These are phyloP conservation scores for Alternaria brassicae DNA, from an alignment of 2,329 filamentous ascomycete species.

Conservation along the genomic window DNA sequence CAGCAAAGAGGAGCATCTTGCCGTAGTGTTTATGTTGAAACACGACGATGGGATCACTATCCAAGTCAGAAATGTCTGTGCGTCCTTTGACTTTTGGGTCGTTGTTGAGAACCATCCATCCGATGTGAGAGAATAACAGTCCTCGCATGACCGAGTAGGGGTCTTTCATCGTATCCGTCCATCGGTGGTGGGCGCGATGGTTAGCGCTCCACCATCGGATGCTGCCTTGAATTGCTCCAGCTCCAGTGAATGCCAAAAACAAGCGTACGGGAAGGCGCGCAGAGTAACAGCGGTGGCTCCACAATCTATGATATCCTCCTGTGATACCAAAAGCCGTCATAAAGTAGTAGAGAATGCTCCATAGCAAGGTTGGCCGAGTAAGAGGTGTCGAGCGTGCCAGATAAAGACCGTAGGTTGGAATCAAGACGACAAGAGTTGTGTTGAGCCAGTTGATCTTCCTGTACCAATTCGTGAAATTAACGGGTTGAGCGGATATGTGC, in stretches of 20 bases:
- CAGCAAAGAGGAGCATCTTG: slow-evolving; percentile 53
- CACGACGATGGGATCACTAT: slow-evolving; percentile 57
- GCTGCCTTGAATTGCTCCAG: slow-evolving; percentile 57
- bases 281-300: slow-evolving; percentile 61
- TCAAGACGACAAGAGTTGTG: slow-evolving; percentile 75
- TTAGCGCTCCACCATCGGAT: slow-evolving; percentile 58
- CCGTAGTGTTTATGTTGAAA: slow-evolving; percentile 58
- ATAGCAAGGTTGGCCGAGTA: slow-evolving; percentile 72
- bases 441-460: slow-evolving; percentile 95
- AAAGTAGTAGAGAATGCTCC: slow-evolving; percentile 80
- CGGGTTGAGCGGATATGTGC: slow-evolving; percentile 28
- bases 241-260: slow-evolving; percentile 56
- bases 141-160: slow-evolving; percentile 59
- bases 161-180: slow-evolving; percentile 60
- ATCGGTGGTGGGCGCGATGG: slow-evolving; percentile 60
- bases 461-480: slow-evolving; percentile 72
- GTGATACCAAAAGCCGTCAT: slow-evolving; percentile 73
- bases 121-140: slow-evolving; percentile 56
- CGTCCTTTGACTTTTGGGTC: slow-evolving; percentile 58
- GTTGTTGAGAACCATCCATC: slow-evolving; percentile 61
- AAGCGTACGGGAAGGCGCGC: slow-evolving; percentile 53
- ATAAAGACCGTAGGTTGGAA: slow-evolving; percentile 76
- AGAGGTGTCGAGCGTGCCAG: slow-evolving; percentile 79
- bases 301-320: slow-evolving; percentile 73
- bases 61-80: slow-evolving; percentile 59